A percentile compares a stretch with the other conserved stretches of the same genome.
These are phyloP conservation scores for Pouteria glomerata DNA, from an alignment of 148 eudicot species.

Conservation along the genomic window DNA sequence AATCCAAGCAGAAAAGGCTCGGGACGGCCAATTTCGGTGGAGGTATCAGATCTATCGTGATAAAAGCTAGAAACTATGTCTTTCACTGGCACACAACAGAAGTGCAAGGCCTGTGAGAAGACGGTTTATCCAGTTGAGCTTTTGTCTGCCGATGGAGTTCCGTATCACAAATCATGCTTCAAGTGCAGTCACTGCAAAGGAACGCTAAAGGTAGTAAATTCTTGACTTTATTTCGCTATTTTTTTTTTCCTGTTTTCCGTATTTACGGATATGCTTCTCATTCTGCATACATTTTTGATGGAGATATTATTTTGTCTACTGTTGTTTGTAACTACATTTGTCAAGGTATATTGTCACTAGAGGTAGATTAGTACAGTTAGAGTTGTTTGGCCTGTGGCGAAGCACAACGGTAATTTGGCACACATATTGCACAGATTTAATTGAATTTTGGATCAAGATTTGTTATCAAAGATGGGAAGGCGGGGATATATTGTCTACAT, in stretches of 20 bases:
- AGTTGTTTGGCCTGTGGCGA: not conserved
- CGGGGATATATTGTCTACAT: not conserved
- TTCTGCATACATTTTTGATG: not conserved
- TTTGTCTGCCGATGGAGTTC: conserved; percentile 68
- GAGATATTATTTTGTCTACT: not conserved
- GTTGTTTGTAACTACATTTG: not conserved
- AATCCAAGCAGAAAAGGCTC: not conserved
- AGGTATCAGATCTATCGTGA: conserved; percentile 16
- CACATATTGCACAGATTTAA: too few relatives aligned
- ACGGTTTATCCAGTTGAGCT: conserved; percentile 81
- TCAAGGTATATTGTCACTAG: not conserved
- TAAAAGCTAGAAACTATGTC: conserved; percentile 36
- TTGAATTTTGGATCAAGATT: not conserved
- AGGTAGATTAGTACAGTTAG: not conserved
- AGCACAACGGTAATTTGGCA: not conserved
- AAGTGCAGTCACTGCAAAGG: conserved; percentile 84
- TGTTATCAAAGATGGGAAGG: not conserved
- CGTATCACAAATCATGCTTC: conserved; percentile 83
- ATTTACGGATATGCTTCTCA: not conserved
- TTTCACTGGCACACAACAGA: conserved; percentile 73
- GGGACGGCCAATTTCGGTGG: not conserved
- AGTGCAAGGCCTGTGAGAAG: conserved; percentile 91
- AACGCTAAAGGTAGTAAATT: conserved; percentile 52
- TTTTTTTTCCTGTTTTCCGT: not conserved
- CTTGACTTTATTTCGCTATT: not conserved